Evolutionary conservation across 1,284 basidiomycete species (phyloP).

Genomic region (Gomphus sp.): DNA sequence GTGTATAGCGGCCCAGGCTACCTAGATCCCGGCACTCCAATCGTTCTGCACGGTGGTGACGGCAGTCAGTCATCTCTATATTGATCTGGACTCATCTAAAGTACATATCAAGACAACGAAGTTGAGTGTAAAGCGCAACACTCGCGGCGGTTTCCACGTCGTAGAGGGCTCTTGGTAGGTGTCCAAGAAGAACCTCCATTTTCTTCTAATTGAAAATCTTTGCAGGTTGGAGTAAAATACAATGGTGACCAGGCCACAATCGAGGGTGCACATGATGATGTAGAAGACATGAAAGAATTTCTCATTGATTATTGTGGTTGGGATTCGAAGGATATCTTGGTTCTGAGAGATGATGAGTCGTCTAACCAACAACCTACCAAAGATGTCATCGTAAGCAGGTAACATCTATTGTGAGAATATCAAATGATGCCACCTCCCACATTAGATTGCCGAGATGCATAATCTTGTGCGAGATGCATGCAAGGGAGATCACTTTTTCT

Average conservation of each 20-base stretch:
- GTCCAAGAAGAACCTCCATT: not conserved
- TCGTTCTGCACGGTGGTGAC: not conserved
- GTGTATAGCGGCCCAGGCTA: not conserved
- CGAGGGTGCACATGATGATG: slow-evolving; percentile 2
- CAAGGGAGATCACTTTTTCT: not conserved
- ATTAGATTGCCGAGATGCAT: not conserved
- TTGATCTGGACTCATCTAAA: not conserved
- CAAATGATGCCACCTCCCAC: too few species aligned
- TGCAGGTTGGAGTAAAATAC: not conserved
- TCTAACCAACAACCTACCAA: not conserved
- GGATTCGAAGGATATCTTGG: not conserved
- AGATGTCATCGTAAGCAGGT: not conserved
- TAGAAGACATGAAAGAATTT: not conserved
- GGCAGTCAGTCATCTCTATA: not conserved
- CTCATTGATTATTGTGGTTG: not conserved
- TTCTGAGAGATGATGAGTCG: not conserved
- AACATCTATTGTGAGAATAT: not conserved
- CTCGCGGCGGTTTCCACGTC: not conserved
- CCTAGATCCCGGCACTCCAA: not conserved
- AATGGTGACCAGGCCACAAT: not conserved
- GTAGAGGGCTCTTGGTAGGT: not conserved
- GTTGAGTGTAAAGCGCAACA: not conserved
- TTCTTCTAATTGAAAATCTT: not conserved
- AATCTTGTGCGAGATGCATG: not conserved
- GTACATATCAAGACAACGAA: not conserved